Conservation (phyloP, 192 early-diverging fungal genomes). For the Backusella tuberculispora region DNA sequence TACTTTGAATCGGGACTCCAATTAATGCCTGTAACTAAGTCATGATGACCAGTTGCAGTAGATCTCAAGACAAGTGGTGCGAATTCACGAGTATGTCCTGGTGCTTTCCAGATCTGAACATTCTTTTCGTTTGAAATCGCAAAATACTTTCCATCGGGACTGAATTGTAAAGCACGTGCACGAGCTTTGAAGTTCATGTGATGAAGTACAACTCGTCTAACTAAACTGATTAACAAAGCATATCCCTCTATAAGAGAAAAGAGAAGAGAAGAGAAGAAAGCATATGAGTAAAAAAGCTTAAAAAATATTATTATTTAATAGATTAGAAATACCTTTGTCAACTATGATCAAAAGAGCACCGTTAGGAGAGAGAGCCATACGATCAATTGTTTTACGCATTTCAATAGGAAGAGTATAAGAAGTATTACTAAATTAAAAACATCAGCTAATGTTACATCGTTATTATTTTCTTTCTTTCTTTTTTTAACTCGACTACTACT, state of each 20-base stretch:
- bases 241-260: constrained; percentile 68
- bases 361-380: constrained; percentile 89
- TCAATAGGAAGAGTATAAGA: constrained; percentile 93
- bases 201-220: constrained; percentile 83
- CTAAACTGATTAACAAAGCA: constrained; percentile 85
- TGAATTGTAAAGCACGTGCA: constrained; percentile 87
- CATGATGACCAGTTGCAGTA: constrained; percentile 79
- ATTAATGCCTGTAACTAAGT: constrained; percentile 80
- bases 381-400: constrained; percentile 87
- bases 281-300: not conserved
- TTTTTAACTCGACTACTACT: constrained; percentile 19
- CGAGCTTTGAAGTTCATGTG: constrained; percentile 86
- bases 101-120: constrained; percentile 91
- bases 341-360: constrained; percentile 87
- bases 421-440: constrained; percentile 70
- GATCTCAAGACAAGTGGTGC: constrained; percentile 88
- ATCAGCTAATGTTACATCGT: not conserved
- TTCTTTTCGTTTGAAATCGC: constrained; percentile 86
- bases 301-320: not conserved
- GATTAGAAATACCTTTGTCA: constrained; percentile 74
- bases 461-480: not conserved
- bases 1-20: constrained; percentile 90
- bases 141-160: constrained; percentile 87
- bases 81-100: constrained; percentile 91
- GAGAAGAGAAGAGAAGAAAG: not conserved